Conservation (phyloP, 2,329 filamentous ascomycete species). For the Ustilaginoidea virens region DNA sequence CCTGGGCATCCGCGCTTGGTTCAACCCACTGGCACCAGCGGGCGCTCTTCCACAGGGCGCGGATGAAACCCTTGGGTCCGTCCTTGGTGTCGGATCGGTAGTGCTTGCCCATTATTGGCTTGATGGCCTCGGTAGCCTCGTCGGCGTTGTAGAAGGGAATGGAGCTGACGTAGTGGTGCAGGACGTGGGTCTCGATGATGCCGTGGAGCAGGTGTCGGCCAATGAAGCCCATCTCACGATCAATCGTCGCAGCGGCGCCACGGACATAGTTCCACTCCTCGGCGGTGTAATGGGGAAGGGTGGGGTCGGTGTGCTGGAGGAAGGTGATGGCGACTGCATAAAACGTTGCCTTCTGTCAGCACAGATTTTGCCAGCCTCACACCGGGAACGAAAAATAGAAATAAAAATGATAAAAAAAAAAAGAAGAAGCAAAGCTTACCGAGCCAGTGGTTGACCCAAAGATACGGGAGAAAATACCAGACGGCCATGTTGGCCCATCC, state of each 20-base stretch:
- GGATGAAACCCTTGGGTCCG: slow-evolving; percentile 70
- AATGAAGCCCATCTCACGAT: slow-evolving; percentile 94
- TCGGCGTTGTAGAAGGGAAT: slow-evolving; percentile 97
- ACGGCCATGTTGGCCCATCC: slow-evolving; percentile 78
- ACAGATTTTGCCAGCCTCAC: too few species aligned
- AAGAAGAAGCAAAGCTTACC: slow-evolving; percentile 41
- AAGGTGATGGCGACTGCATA: slow-evolving; percentile 87
- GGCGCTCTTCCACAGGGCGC: slow-evolving; percentile 63
- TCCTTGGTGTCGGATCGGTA: slow-evolving; percentile 72
- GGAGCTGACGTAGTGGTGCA: slow-evolving; percentile 91
- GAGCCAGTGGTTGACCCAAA: slow-evolving; percentile 99
- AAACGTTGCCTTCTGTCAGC: too few species aligned
- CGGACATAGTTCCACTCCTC: slow-evolving; percentile 86
- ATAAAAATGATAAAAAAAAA: not conserved
- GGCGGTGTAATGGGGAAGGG: slow-evolving; percentile 79
- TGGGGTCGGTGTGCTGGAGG: slow-evolving; percentile 92
- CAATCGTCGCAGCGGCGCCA: slow-evolving; percentile 87
- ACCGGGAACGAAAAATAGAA: not conserved
- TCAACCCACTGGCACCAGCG: slow-evolving; percentile 97
- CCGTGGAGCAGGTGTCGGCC: slow-evolving; percentile 83
- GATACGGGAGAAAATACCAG: slow-evolving; percentile 90
- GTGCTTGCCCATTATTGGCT: slow-evolving; percentile 86
- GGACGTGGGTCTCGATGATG: slow-evolving; percentile 94
- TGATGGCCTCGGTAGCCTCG: slow-evolving; percentile 87
- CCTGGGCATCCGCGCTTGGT: slow-evolving; percentile 66